Conservation (phyloP, 139 green algal genomes). For the Tetraselmis striata region DNA sequence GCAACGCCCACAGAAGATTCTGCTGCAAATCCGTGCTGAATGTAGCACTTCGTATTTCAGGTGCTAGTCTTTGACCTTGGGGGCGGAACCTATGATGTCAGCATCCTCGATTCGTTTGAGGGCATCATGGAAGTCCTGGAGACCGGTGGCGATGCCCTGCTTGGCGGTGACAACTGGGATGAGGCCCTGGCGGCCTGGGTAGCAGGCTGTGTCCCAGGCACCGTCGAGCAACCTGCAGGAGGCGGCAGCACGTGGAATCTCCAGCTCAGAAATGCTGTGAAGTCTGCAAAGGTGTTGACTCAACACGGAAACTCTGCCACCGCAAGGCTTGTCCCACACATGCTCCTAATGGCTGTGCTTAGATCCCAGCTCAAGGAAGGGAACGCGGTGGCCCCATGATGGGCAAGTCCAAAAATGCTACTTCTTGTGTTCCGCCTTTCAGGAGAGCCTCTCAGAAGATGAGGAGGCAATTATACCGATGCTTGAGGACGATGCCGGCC, state of each 20-base stretch:
- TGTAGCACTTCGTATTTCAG: neutral
- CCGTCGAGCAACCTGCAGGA: too few species aligned
- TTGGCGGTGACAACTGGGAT: slow-evolving; percentile 6
- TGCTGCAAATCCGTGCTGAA: too few species aligned
- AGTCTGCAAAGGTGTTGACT: neutral
- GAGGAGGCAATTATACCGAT: neutral
- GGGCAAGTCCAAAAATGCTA: too few species aligned
- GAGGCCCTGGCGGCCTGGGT: neutral
- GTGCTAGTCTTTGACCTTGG: slow-evolving; percentile 84
- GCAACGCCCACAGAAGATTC: too few species aligned
- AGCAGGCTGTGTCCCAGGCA: too few species aligned
- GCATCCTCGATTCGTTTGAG: slow-evolving; percentile 34
- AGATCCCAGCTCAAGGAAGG: too few species aligned
- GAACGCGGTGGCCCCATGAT: too few species aligned
- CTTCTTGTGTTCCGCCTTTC: too few species aligned
- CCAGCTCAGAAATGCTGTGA: neutral
- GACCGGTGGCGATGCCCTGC: neutral
- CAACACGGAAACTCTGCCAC: too few species aligned
- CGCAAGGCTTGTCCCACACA: too few species aligned
- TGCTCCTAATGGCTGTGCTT: too few species aligned
- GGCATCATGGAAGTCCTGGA: slow-evolving; percentile 8
- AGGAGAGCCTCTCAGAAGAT: slow-evolving; percentile 1
- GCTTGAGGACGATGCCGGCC: neutral
- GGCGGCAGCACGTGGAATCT: too few species aligned
- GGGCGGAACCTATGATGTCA: slow-evolving; percentile 70